Conservation (phyloP, 148 eudicot species). For the Cornus suecica region DNA sequence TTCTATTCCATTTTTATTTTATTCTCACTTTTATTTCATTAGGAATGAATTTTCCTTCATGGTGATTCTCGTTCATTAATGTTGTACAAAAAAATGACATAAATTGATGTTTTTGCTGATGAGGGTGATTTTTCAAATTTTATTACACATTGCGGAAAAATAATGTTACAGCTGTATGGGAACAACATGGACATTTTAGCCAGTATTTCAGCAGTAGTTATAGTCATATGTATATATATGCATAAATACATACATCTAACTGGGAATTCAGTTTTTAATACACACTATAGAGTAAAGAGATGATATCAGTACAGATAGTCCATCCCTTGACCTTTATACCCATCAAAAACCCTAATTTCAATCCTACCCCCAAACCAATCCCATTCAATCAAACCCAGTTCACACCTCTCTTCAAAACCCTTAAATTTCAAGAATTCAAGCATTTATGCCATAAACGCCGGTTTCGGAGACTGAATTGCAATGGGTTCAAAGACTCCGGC, state of each 20-base stretch:
- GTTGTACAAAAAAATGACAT: too few species aligned
- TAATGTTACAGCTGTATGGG: background rate
- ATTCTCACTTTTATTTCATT: too few species aligned
- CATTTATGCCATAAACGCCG: constrained; percentile 19
- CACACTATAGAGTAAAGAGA: constrained; percentile 13
- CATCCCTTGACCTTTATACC: constrained; percentile 29
- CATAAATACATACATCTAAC: background rate
- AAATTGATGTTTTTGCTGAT: too few species aligned
- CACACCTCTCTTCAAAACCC: constrained; percentile 37
- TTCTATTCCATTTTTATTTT: too few species aligned
- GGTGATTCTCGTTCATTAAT: too few species aligned
- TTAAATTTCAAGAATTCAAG: constrained; percentile 21
- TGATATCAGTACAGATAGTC: constrained; percentile 43
- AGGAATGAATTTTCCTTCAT: too few species aligned
- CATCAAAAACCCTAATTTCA: constrained; percentile 36
- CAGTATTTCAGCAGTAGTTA: background rate
- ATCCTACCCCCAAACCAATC: constrained; percentile 28
- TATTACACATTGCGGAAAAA: too few species aligned
- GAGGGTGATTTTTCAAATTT: too few species aligned
- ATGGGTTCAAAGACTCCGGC: constrained; percentile 39
- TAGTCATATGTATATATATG: background rate
- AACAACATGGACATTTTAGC: background rate
- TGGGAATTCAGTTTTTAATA: constrained; percentile 9
- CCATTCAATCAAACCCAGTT: constrained; percentile 31
- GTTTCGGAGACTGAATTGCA: constrained; percentile 33